Percentiles rank a stretch among this genome's conserved stretches.
Evolutionary conservation across 1,284 basidiomycete genomes (phyloP).

Genomic region (Marasmius oreades): DNA sequence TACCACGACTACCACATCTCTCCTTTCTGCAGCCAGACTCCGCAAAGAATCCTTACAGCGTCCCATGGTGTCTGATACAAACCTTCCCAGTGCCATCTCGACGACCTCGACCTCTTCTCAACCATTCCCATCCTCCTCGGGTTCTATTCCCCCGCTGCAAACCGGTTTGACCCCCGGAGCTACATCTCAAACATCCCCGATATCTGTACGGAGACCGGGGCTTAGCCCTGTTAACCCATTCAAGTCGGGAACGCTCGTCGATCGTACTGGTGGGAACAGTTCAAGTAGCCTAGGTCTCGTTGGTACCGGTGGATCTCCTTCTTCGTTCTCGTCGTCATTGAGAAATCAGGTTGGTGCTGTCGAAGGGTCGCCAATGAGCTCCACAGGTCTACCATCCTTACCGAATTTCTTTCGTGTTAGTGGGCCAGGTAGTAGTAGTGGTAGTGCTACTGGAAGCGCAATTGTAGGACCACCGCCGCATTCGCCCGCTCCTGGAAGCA

Average conservation of each 20-base stretch:
- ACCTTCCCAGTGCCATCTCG: conserved; percentile 1
- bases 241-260: conserved; percentile 66
- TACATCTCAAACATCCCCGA: conserved; percentile 36
- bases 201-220: conserved; percentile 52
- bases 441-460: neutral
- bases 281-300: neutral
- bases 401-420: neutral
- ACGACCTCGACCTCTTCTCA: conserved; percentile 2
- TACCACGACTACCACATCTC: conserved; percentile 3
- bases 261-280: conserved; percentile 29
- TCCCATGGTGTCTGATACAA: conserved; percentile 6
- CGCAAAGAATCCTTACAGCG: conserved; percentile 7
- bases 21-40: conserved; percentile 1
- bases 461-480: neutral
- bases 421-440: neutral
- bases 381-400: conserved; percentile 1
- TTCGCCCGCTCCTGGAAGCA: neutral
- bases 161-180: conserved; percentile 19
- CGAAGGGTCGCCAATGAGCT: conserved; percentile 2
- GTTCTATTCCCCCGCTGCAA: conserved; percentile 18
- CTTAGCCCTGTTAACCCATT: conserved; percentile 58
- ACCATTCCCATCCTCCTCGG: conserved; percentile 25
- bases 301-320: conserved; percentile 2
- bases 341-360: neutral
- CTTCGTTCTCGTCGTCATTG: neutral